phyloP scores from a whole-genome alignment of 2,329 filamentous ascomycete genomes.

The Lasiodiplodia sp. region DNA sequence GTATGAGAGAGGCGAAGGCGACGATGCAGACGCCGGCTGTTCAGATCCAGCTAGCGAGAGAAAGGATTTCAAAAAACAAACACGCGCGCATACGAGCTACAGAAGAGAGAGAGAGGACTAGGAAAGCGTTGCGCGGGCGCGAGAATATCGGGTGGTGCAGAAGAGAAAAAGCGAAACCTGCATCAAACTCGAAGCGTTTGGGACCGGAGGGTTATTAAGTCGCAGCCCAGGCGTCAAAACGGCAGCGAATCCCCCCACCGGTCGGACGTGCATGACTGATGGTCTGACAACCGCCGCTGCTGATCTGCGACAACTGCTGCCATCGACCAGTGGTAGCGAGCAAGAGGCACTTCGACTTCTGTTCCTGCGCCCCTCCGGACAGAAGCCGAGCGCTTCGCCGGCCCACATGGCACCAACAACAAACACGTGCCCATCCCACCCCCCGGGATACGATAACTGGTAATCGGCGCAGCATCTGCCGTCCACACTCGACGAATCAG shows the following conservation, averaged over 20 bases:
- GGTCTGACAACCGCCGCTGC: conserved; percentile 14
- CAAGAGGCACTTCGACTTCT: not conserved
- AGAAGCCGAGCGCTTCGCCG: conserved; percentile 17
- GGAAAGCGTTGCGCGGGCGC: not conserved
- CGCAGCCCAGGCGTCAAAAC: not conserved
- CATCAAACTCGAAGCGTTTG: conserved; percentile 19
- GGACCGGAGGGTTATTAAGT: not conserved
- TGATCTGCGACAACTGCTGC: conserved; percentile 10
- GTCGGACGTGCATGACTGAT: conserved; percentile 10
- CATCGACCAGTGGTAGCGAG: not conserved
- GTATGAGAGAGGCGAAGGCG: not conserved
- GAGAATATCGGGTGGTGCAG: not conserved
- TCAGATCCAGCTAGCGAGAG: not conserved
- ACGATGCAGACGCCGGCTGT: not conserved
- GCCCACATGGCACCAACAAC: not conserved
- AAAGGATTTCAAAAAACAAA: not conserved
- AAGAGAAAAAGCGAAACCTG: conserved; percentile 5
- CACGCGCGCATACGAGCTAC: not conserved
- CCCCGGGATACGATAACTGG: not conserved
- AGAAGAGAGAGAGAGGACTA: not conserved
- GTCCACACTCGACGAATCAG: not conserved
- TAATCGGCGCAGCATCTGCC: not conserved
- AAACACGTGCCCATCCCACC: not conserved
- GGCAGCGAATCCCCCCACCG: not conserved
- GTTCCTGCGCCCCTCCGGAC: not conserved